A percentile compares a stretch with the other conserved stretches of the same genome.
phyloP scores from a whole-genome alignment of 1,284 basidiomycete species.

The Mycosarcoma mackinlayi region DNA sequence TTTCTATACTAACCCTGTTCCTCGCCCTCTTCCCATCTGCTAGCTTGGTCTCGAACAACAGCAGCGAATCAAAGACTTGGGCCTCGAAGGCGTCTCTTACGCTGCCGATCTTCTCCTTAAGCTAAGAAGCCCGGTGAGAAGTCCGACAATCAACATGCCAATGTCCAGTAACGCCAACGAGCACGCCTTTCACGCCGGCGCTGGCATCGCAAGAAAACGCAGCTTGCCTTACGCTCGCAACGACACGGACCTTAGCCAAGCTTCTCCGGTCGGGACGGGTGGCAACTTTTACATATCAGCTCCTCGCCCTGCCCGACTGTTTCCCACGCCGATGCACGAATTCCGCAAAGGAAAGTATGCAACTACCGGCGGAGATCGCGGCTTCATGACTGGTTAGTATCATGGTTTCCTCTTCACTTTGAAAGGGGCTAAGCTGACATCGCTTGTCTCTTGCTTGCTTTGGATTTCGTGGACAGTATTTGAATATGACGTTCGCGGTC shows the following conservation, averaged over 20 bases:
- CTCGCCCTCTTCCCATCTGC: background rate
- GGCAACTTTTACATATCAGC: constrained; percentile 29
- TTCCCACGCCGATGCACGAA: constrained; percentile 27
- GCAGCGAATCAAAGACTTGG: constrained; percentile 10
- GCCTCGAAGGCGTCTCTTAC: constrained; percentile 37
- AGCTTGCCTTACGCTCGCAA: constrained; percentile 21
- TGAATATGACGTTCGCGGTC: constrained; percentile 47
- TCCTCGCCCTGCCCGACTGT: constrained; percentile 34
- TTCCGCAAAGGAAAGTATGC: constrained; percentile 46
- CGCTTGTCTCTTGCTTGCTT: background rate
- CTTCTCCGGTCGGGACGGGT: background rate
- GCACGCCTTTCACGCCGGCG: background rate
- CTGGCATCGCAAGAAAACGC: constrained; percentile 21
- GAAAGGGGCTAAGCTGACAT: no score
- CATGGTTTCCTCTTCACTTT: background rate
- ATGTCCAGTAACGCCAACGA: background rate
- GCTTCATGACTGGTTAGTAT: constrained; percentile 43
- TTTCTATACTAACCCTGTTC: background rate
- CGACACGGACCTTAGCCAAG: constrained; percentile 2
- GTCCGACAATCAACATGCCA: background rate
- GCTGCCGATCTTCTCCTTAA: constrained; percentile 29
- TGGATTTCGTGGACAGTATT: constrained; percentile 25
- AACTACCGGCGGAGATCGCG: constrained; percentile 40
- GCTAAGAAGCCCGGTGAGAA: constrained; percentile 3
- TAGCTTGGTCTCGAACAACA: background rate